phyloP scores from a whole-genome alignment of 306 rosid species.

The Lotus japonicus region DNA sequence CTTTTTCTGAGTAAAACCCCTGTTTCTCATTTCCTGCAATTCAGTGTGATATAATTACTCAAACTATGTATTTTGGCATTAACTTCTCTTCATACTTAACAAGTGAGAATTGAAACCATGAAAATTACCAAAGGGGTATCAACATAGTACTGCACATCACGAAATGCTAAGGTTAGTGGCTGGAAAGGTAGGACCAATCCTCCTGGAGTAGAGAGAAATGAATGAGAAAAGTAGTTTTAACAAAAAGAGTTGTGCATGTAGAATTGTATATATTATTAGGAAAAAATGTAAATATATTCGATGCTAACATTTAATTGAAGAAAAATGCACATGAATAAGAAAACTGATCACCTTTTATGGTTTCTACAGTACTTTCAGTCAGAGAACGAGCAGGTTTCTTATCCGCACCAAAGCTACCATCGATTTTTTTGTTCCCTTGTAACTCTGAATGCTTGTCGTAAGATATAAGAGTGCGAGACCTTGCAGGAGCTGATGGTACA shows the following conservation, averaged over 20 bases:
- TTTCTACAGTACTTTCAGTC: neutral
- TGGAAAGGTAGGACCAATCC: conserved; percentile 40
- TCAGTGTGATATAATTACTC: neutral
- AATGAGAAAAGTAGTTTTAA: neutral
- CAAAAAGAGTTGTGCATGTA: neutral
- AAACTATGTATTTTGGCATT: neutral
- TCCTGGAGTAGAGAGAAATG: conserved; percentile 15
- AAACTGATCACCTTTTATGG: conserved; percentile 12
- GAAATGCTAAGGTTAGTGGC: conserved; percentile 28
- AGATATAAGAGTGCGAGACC: conserved; percentile 41
- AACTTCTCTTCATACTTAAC: neutral
- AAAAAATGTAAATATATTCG: no score
- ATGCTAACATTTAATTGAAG: neutral
- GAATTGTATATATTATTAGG: neutral
- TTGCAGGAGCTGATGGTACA: conserved; percentile 38
- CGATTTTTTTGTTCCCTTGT: conserved; percentile 23
- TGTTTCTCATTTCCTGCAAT: conserved; percentile 59
- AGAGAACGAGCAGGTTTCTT: neutral
- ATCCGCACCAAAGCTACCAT: conserved; percentile 7
- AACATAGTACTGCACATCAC: conserved; percentile 34
- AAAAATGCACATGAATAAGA: neutral
- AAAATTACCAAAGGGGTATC: conserved; percentile 31
- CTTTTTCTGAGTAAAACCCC: conserved; percentile 38
- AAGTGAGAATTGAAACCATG: neutral
- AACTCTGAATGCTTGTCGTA: conserved; percentile 25